Evolutionary conservation across 352 stramenopile species (phyloP).

Genomic region (Thraustotheca clavata): DNA sequence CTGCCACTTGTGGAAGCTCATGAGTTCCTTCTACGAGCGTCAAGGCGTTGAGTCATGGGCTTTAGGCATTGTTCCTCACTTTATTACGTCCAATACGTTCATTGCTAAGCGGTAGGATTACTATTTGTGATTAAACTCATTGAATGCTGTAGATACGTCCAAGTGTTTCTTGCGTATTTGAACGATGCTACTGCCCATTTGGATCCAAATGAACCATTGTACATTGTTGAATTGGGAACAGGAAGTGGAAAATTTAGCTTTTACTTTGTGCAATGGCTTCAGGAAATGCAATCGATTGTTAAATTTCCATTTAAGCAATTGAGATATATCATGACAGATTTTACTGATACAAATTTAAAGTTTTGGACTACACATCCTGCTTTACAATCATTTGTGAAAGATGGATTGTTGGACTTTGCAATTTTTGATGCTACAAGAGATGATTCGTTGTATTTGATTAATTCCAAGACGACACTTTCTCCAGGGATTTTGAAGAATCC

Average conservation of each 20-base stretch:
- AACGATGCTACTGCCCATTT: slow-evolving; percentile 48
- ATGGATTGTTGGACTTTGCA: slow-evolving; percentile 86
- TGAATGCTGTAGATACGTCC: slow-evolving; percentile 13
- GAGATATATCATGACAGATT: slow-evolving; percentile 94
- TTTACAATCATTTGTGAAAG: slow-evolving; percentile 75
- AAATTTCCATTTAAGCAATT: slow-evolving; percentile 88
- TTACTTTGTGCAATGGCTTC: slow-evolving; percentile 89
- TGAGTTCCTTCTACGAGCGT: slow-evolving; percentile 91
- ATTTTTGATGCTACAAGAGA: slow-evolving; percentile 92
- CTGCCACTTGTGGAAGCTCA: slow-evolving; percentile 90
- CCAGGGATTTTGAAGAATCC: slow-evolving; percentile 68
- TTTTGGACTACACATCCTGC: slow-evolving; percentile 88
- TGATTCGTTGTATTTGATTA: slow-evolving; percentile 58
- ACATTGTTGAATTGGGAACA: slow-evolving; percentile 91
- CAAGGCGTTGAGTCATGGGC: slow-evolving; percentile 83
- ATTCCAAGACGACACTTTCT: slow-evolving; percentile 42
- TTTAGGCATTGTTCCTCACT: slow-evolving; percentile 92
- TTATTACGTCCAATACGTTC: slow-evolving; percentile 95
- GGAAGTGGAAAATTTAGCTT: slow-evolving; percentile 93
- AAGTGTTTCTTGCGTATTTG: slow-evolving; percentile 53
- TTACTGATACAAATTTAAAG: slow-evolving; percentile 89
- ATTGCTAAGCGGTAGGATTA: slow-evolving; percentile 84
- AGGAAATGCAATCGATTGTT: slow-evolving; percentile 45
- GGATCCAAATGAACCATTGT: slow-evolving; percentile 77
- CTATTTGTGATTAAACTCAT: background rate